Base-by-base conservation (phyloP, 2,329 filamentous ascomycete genomes). In the Phaeosphaeriaceae sp. region DNA sequence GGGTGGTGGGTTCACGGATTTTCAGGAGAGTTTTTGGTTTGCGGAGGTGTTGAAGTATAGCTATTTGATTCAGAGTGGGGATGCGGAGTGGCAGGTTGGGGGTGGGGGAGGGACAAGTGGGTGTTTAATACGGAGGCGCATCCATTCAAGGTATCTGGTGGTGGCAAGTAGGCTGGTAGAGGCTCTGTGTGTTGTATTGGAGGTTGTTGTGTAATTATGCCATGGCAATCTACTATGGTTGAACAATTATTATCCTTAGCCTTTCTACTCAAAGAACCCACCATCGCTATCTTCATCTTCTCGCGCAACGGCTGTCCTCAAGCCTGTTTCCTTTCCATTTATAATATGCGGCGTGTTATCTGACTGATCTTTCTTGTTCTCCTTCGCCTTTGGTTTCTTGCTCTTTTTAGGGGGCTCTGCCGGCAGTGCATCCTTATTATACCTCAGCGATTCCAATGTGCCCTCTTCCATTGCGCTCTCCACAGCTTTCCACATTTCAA, bases 11-110 rank as follows among this genome's bases (percentile, higher is more conserved):
- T 84, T 81, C 50, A 72, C 74, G 34, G 84, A 96, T 70, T 87
- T 87, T 69, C 88, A 93, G 79, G 90, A 96, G 75, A 92, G 88
- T 63, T 96, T 94, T 76, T 87, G 89, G 78, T 91, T 95, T 71
- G 90, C 91, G 0, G 91, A 96, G 77, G 88, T 92, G 54, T 70
- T 96, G 71, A 96, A 96, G 79, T 95, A 95, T 71, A 78, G 82
- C 48, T 95, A 89, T 74, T 70, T 95, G 61, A 88, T 89, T 50
- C 84, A 64, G 34, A 36, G 86, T 66, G 76, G 74, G 51, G 87
- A 90, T 26, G 84, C 79, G 16, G 77, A 78, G 42, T 86, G 80
- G 77, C 83, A 86, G 63, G 77, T 85, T 11, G 71, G 78, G 18
- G 68, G 70, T 39, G 75, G 77, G n/a, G 68, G 37, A 69, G 69